Evolutionary conservation across 257 asterid species (phyloP).

Genomic region (Solanum megistacrolobum): DNA sequence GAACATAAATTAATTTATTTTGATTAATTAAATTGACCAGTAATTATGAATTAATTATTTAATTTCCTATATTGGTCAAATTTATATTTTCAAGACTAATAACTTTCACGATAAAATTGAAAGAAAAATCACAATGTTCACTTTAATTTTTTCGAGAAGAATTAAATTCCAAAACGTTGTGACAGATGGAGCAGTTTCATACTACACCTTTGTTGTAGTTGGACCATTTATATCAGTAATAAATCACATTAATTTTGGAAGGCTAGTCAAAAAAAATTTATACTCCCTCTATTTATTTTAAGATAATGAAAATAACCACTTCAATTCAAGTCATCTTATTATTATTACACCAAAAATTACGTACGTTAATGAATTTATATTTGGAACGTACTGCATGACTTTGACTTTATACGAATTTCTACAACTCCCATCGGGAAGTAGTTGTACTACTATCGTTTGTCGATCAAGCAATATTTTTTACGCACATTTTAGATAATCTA

Average conservation of each 20-base stretch:
- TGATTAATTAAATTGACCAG: no score
- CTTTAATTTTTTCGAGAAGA: background rate
- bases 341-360: background rate
- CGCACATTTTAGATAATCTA: fast-evolving
- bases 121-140: background rate
- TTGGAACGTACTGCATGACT: background rate
- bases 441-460: fast-evolving
- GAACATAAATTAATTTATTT: no score
- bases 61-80: no score
- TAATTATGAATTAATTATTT: no score
- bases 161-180: background rate
- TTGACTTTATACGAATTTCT: background rate
- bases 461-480: no score
- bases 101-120: no score
- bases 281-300: background rate
- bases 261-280: background rate
- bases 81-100: no score
- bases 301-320: background rate
- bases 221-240: background rate
- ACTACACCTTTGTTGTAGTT: background rate
- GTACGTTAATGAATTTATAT: background rate
- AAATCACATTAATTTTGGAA: background rate
- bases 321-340: background rate
- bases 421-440: background rate
- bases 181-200: background rate